Evolutionary conservation across 768 basidiomycete genomes (phyloP), one percentile per base, ranked within the genome.

Genomic region (Tulasnella sp.): DNA sequence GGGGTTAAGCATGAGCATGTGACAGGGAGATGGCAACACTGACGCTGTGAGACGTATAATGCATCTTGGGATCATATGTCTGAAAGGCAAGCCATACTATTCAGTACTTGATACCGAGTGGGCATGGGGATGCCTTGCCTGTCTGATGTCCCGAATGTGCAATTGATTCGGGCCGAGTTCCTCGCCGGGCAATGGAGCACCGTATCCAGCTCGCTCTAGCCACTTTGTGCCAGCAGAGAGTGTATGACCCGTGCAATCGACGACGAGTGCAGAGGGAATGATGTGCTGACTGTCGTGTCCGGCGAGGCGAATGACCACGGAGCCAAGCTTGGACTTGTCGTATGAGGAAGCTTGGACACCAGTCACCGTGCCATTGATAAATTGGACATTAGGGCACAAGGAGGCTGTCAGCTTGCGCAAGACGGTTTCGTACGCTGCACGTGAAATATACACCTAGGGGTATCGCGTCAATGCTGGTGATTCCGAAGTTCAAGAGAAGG

Each of bases 111-210:
- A 3, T 59, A 14, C 9, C 43, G 19, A 0, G 6, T 21, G 14
- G n/a, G 31, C 19, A 15, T 36, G n/a, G 43, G 32, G 4, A 12
- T n/a, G n/a, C n/a, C n/a, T n/a, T n/a, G n/a, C n/a, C 15, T 15
- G 43, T 43, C 15, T n/a, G 37, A 25, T 35, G n/a, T 21, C 51
- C 42, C 39, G 57, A 31, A 2, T 66, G 49, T 60, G 59, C 61
- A 41, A 62, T 61, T 2, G 57, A 34, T n/a, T 65, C 66, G 2
- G 57, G 62, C 35, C 63, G 63, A 14, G 57, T 58, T 9, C 65
- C 67, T 4, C 66, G 66, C 50, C 66, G 65, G 36, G 65, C 67
- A 65, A 25, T 3, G 51, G 51, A 21, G 17, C 35, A 19, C 48
- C 48, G 32, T 25, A 49, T 6, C 48, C 48, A 14, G 48, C 48